Percentiles rank a stretch among this genome's conserved stretches.
These are phyloP conservation scores for Seminavis robusta DNA, from an alignment of 108 stramenopile genomes.

Conservation along the genomic window DNA sequence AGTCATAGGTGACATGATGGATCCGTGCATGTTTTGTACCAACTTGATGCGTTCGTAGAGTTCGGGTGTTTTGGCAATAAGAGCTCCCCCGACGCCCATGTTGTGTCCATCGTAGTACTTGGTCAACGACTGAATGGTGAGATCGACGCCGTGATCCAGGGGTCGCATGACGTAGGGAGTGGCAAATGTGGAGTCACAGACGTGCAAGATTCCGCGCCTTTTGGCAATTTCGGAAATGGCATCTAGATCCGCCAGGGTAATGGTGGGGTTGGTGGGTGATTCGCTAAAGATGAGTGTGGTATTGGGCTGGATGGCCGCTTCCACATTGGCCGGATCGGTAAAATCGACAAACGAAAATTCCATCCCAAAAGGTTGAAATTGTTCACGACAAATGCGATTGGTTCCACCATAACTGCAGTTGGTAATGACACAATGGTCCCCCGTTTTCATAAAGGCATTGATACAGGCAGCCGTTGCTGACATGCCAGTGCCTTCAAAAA, in stretches of 20 bases:
- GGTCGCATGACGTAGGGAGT: slow-evolving; percentile 58
- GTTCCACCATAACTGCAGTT: slow-evolving; percentile 85
- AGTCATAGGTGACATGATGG: slow-evolving; percentile 79
- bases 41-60: slow-evolving; percentile 69
- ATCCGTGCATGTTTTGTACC: slow-evolving; percentile 81
- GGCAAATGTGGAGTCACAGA: slow-evolving; percentile 75
- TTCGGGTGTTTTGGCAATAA: slow-evolving; percentile 60
- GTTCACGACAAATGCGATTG: slow-evolving; percentile 72
- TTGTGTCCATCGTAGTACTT: slow-evolving; percentile 85
- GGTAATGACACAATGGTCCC: slow-evolving; percentile 83
- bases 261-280: slow-evolving; percentile 41
- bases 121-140: slow-evolving; percentile 74
- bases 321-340: slow-evolving; percentile 59
- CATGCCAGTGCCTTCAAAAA: no score
- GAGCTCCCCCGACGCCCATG: slow-evolving; percentile 76
- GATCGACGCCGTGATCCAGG: slow-evolving; percentile 67
- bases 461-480: slow-evolving; percentile 73
- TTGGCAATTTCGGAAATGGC: slow-evolving; percentile 46
- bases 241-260: slow-evolving; percentile 50
- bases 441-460: slow-evolving; percentile 74
- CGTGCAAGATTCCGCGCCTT: slow-evolving; percentile 44
- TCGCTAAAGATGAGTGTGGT: slow-evolving; percentile 66
- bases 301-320: slow-evolving; percentile 47
- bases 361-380: slow-evolving; percentile 64
- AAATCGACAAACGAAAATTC: slow-evolving; percentile 75